These are phyloP conservation scores for Iris macrosiphon DNA, from an alignment of 106 monocot genomes.

Conservation along the genomic window DNA sequence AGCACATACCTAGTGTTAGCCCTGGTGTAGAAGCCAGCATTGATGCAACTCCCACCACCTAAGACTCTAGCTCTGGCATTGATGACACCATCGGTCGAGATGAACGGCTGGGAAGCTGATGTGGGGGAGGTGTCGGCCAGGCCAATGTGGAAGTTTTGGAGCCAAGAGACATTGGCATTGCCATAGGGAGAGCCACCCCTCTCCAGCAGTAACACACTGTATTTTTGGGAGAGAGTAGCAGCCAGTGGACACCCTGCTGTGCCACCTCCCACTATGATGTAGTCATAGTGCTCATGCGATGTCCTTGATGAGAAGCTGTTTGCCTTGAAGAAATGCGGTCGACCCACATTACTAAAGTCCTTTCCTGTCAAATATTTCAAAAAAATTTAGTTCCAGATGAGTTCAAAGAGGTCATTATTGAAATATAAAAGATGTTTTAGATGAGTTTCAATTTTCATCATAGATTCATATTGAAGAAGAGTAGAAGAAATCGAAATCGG, in stretches of 20 bases:
- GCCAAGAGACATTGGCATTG: conserved; percentile 44
- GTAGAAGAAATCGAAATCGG: background rate
- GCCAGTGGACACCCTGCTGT: conserved; percentile 74
- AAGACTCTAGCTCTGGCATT: conserved; percentile 59
- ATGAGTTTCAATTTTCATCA: no score
- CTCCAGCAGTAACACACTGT: conserved; percentile 54
- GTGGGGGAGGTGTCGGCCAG: conserved; percentile 40
- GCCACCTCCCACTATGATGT: conserved; percentile 69
- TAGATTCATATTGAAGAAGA: background rate
- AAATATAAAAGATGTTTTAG: no score
- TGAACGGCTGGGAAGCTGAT: conserved; percentile 49
- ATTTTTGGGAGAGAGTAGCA: conserved; percentile 60
- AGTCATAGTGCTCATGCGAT: conserved; percentile 23
- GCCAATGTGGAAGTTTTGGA: conserved; percentile 61
- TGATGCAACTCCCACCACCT: conserved; percentile 66
- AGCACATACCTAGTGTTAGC: conserved; percentile 43
- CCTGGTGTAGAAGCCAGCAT: conserved; percentile 75
- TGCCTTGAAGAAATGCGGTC: conserved; percentile 26
- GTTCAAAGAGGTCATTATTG: no score
- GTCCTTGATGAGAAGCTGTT: conserved; percentile 35
- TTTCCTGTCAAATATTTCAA: conserved; percentile 13
- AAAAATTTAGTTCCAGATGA: background rate
- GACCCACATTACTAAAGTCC: conserved; percentile 6
- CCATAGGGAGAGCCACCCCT: conserved; percentile 70
- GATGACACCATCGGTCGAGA: conserved; percentile 74